phyloP scores from a whole-genome alignment of 2,329 filamentous ascomycete genomes.

The Dissoconium aciculare region DNA sequence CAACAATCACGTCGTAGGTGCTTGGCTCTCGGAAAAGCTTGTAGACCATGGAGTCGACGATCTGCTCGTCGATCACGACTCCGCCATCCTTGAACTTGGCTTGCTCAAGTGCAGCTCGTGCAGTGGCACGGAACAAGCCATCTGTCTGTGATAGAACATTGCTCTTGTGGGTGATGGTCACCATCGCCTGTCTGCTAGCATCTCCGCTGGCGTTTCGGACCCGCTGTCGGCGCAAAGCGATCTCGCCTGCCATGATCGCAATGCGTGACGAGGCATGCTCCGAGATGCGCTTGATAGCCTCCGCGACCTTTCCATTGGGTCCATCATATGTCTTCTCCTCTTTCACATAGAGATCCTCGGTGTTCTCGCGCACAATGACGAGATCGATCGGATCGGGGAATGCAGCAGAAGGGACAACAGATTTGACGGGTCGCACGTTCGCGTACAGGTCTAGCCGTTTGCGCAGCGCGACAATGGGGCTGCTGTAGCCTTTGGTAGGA shows the following conservation, averaged over 20 bases:
- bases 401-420: conserved; percentile 45
- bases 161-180: conserved; percentile 96
- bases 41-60: conserved; percentile 98
- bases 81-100: conserved; percentile 48
- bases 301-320: conserved; percentile 66
- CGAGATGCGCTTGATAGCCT: conserved; percentile 95
- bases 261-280: conserved; percentile 75
- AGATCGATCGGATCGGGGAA: conserved; percentile 60
- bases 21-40: conserved; percentile 95
- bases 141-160: conserved; percentile 96
- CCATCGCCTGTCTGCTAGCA: conserved; percentile 53
- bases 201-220: conserved; percentile 47
- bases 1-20: conserved; percentile 94
- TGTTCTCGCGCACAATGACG: conserved; percentile 97
- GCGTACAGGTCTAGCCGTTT: conserved; percentile 92
- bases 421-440: conserved; percentile 93
- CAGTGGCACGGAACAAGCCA: conserved; percentile 76
- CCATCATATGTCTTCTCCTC: conserved; percentile 74
- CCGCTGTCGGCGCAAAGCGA: conserved; percentile 73
- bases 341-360: conserved; percentile 96
- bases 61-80: conserved; percentile 71
- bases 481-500: conserved; percentile 88
- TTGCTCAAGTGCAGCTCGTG: conserved; percentile 55
- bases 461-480: conserved; percentile 88
- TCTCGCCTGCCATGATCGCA: conserved; percentile 84